A percentile compares a stretch with the other conserved stretches of the same genome.
These are phyloP conservation scores for Mesembryanthemum crystallinum DNA, from an alignment of 148 eudicot species.

Conservation along the genomic window DNA sequence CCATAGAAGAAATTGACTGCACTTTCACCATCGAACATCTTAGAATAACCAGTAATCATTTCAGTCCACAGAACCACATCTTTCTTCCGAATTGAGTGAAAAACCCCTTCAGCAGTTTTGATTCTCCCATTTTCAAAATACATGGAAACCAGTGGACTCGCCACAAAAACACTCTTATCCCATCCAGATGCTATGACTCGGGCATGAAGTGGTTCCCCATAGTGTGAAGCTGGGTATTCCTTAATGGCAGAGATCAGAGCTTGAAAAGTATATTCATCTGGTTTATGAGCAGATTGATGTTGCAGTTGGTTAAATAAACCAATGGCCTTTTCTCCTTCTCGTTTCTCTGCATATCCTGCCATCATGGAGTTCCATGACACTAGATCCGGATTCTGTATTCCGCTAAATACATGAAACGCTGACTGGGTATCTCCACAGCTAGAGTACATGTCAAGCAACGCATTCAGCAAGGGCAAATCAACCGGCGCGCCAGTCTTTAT, in stretches of 20 bases:
- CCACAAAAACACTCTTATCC: slow-evolving; percentile 52
- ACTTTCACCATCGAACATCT: slow-evolving; percentile 49
- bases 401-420: slow-evolving; percentile 49
- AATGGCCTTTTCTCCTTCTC: slow-evolving; percentile 64
- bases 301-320: slow-evolving; percentile 43
- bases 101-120: slow-evolving; percentile 53
- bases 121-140: slow-evolving; percentile 55
- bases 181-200: slow-evolving; percentile 50
- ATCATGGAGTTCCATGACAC: slow-evolving; percentile 90
- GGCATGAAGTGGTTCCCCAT: slow-evolving; percentile 72
- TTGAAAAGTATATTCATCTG: slow-evolving; percentile 83
- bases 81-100: slow-evolving; percentile 41
- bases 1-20: slow-evolving; percentile 50
- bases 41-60: slow-evolving; percentile 66
- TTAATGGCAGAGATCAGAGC: slow-evolving; percentile 55
- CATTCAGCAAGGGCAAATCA: slow-evolving; percentile 73
- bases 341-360: slow-evolving; percentile 61
- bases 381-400: slow-evolving; percentile 55
- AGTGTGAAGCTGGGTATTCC: slow-evolving; percentile 36
- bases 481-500: slow-evolving; percentile 42
- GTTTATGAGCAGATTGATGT: slow-evolving; percentile 32
- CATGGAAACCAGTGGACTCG: slow-evolving; percentile 69
- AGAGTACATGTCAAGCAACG: slow-evolving; percentile 81
- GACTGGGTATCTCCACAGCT: slow-evolving; percentile 51
- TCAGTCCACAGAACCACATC: slow-evolving; percentile 84